phyloP scores from a whole-genome alignment of 306 rosid species.

The Rosa lucieae region DNA sequence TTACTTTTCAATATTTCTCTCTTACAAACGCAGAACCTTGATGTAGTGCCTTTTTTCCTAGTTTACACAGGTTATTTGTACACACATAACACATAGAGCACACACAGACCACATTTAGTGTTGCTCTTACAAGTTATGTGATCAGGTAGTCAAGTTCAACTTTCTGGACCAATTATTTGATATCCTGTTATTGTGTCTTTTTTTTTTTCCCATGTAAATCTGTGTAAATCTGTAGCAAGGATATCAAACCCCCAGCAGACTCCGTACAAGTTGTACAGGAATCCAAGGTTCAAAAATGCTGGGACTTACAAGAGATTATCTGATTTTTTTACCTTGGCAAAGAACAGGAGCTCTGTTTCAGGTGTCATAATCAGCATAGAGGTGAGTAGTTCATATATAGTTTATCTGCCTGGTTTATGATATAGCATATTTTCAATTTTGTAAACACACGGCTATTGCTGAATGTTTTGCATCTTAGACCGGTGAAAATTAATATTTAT shows the following conservation, averaged over 20 bases:
- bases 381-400: slow-evolving; percentile 45
- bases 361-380: slow-evolving; percentile 74
- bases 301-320: slow-evolving; percentile 56
- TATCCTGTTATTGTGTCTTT: slow-evolving; percentile 22
- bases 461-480: background rate
- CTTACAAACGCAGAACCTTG: background rate
- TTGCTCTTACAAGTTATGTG: slow-evolving; percentile 15
- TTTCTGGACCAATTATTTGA: slow-evolving; percentile 26
- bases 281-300: slow-evolving; percentile 43
- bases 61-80: background rate
- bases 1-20: background rate
- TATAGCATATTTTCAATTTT: background rate
- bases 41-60: background rate
- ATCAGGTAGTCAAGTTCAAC: slow-evolving; percentile 7
- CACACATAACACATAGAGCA: background rate
- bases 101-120: background rate
- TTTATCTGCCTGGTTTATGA: background rate
- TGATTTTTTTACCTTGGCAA: slow-evolving; percentile 73
- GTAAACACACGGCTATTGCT: background rate
- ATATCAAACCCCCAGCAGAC: slow-evolving; percentile 46
- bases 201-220: background rate
- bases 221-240: slow-evolving; percentile 56
- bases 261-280: slow-evolving; percentile 43
- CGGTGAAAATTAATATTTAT: background rate
- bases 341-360: slow-evolving; percentile 55